Percentiles rank a stretch among this genome's conserved stretches.
phyloP scores from a whole-genome alignment of 495 filamentous ascomycete species.

The Letharia columbiana region DNA sequence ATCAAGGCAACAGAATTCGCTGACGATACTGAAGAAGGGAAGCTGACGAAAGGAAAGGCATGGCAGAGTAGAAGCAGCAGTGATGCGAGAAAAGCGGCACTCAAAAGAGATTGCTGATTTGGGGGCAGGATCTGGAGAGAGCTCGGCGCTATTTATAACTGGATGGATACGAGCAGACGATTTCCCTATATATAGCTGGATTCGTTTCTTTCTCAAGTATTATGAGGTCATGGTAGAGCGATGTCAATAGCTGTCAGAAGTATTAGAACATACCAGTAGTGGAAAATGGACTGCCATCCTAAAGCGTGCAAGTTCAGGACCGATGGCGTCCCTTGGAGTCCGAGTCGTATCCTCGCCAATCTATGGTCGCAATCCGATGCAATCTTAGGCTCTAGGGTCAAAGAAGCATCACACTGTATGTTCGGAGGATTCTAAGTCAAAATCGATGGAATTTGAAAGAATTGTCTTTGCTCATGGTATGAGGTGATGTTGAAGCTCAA shows the following conservation, averaged over 20 bases:
- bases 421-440: neutral
- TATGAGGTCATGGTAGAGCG: no score
- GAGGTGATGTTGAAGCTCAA: slow-evolving; percentile 6
- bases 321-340: no score
- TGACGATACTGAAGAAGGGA: slow-evolving; percentile 4
- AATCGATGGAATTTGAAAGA: slow-evolving; percentile 10
- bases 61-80: slow-evolving; percentile 3
- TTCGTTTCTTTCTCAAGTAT: neutral
- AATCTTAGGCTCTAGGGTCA: neutral
- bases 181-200: no score
- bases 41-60: slow-evolving; percentile 1
- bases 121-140: neutral
- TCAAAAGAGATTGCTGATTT: neutral
- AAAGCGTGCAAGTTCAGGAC: neutral
- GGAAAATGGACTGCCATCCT: neutral
- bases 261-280: neutral
- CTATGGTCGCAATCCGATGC: neutral
- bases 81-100: neutral
- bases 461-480: neutral
- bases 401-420: neutral
- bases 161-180: neutral
- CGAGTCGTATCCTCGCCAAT: no score
- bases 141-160: neutral
- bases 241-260: neutral
- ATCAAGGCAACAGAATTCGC: neutral